Evolutionary conservation across 805 yeast genomes (phyloP).

Genomic region (Schwanniomyces vanrijiae): DNA sequence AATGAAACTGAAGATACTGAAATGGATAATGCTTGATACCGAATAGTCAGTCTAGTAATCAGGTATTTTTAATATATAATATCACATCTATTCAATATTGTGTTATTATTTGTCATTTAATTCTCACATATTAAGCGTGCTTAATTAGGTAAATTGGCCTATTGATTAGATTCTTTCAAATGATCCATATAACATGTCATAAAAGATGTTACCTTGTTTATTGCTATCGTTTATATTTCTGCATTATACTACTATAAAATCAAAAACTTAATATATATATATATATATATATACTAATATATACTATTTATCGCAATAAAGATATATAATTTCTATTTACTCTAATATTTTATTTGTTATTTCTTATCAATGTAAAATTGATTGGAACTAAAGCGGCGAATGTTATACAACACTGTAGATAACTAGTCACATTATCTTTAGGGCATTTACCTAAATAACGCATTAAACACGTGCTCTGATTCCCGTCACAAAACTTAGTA

Average conservation of each 20-base stretch:
- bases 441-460: background rate
- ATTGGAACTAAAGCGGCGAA: too few species aligned
- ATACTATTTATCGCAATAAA: too few species aligned
- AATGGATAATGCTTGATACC: constrained; percentile 21
- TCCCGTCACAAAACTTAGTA: background rate
- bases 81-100: background rate
- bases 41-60: background rate
- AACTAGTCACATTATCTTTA: background rate
- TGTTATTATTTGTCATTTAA: background rate
- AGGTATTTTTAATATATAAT: background rate
- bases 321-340: too few species aligned
- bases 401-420: too few species aligned
- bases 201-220: too few species aligned
- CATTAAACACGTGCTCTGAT: background rate
- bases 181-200: background rate
- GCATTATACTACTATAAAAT: background rate
- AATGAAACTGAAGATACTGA: constrained; percentile 34
- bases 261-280: background rate
- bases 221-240: background rate
- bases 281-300: background rate
- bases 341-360: too few species aligned
- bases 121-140: background rate
- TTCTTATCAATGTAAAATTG: too few species aligned
- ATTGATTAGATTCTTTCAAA: background rate
- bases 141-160: background rate